Evolutionary conservation across 2,329 filamentous ascomycete genomes (phyloP).

Genomic region (Epichloe scottii): DNA sequence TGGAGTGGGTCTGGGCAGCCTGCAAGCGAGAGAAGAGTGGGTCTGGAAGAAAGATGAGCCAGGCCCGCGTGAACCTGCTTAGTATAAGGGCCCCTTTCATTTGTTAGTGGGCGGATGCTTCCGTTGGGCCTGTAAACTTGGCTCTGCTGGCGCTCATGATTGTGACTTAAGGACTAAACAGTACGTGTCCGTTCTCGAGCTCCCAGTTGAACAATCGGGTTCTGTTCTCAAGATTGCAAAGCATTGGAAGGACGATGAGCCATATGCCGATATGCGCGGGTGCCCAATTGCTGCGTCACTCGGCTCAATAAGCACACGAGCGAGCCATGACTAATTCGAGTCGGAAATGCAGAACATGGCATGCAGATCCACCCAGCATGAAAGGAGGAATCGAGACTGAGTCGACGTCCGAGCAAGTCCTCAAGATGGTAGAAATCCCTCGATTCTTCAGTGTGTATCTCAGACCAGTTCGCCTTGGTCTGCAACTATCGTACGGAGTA

Average conservation of each 20-base stretch:
- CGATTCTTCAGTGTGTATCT: too few species aligned
- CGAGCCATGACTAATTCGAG: background rate
- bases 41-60: conserved; percentile 18
- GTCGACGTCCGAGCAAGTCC: too few species aligned
- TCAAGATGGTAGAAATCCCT: too few species aligned
- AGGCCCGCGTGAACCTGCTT: background rate
- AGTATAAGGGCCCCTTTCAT: background rate
- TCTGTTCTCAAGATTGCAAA: background rate
- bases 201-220: too few species aligned
- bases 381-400: too few species aligned
- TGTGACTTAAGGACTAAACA: too few species aligned
- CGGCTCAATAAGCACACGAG: background rate
- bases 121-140: background rate
- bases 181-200: too few species aligned
- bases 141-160: too few species aligned
- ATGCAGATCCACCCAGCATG: too few species aligned
- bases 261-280: background rate
- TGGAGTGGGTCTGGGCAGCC: too few species aligned
- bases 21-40: conserved; percentile 3
- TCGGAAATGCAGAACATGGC: background rate
- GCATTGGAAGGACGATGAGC: background rate
- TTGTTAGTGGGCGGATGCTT: conserved; percentile 1
- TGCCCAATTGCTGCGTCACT: background rate
- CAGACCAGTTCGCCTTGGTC: too few species aligned
- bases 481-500: too few species aligned